Evolutionary conservation across 768 basidiomycete genomes (phyloP).

Genomic region (Leccinum imitatum): DNA sequence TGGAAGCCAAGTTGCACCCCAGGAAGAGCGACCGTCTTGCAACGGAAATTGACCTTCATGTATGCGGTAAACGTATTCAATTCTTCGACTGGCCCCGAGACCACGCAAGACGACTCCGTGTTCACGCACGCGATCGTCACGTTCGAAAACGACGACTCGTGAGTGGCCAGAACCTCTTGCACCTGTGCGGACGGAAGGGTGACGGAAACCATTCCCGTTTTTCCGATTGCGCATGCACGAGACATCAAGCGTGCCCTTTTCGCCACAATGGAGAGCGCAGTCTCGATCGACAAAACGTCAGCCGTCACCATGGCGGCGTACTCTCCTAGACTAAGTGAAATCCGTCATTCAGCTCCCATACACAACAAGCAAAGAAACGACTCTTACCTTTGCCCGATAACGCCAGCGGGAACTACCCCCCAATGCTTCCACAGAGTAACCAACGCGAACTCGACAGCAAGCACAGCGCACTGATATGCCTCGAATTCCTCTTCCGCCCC

Average conservation of each 20-base stretch:
- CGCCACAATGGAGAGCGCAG: slow-evolving; percentile 58
- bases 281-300: slow-evolving; percentile 53
- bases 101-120: slow-evolving; percentile 52
- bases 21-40: slow-evolving; percentile 43
- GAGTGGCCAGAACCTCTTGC: slow-evolving; percentile 35
- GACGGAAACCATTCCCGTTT: slow-evolving; percentile 65
- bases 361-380: not conserved
- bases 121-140: slow-evolving; percentile 63
- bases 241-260: slow-evolving; percentile 57
- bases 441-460: slow-evolving; percentile 64
- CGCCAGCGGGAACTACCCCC: slow-evolving; percentile 60
- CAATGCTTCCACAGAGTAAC: slow-evolving; percentile 65
- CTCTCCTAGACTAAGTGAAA: slow-evolving; percentile 64
- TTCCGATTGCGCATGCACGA: slow-evolving; percentile 40
- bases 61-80: slow-evolving; percentile 42
- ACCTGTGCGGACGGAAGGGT: slow-evolving; percentile 38
- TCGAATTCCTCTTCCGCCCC: slow-evolving; percentile 40
- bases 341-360: not conserved
- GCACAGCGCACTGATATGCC: slow-evolving; percentile 52
- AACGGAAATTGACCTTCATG: slow-evolving; percentile 37
- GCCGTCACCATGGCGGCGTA: slow-evolving; percentile 70
- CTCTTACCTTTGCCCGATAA: slow-evolving; percentile 72
- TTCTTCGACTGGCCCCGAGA: slow-evolving; percentile 53
- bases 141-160: slow-evolving; percentile 31
- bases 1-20: slow-evolving; percentile 65